phyloP scores from a whole-genome alignment of 352 stramenopile species.

The Phytopythium chamaehyphon region DNA sequence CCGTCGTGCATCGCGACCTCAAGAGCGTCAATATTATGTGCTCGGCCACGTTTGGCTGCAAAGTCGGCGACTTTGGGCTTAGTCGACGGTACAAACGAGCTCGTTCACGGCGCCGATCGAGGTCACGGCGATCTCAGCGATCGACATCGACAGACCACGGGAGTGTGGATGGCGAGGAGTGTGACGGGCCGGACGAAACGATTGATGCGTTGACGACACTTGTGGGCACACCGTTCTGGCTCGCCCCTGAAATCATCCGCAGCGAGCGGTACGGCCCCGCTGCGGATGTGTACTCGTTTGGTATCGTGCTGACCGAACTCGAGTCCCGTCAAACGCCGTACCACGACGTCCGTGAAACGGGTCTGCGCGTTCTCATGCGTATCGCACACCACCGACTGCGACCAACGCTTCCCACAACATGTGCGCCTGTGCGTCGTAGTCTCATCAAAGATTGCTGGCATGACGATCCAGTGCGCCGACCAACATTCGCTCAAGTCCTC shows the following conservation, averaged over 20 bases:
- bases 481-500: constrained; percentile 77
- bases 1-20: constrained; percentile 82
- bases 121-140: neutral
- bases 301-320: constrained; percentile 85
- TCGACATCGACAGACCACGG: neutral
- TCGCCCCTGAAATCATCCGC: constrained; percentile 85
- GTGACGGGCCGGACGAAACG: constrained; percentile 8
- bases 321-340: constrained; percentile 83
- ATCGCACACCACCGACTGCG: constrained; percentile 71
- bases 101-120: neutral
- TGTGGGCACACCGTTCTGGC: constrained; percentile 84
- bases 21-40: constrained; percentile 90
- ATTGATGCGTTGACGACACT: constrained; percentile 82
- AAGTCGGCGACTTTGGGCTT: constrained; percentile 86
- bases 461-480: constrained; percentile 43
- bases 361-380: constrained; percentile 76
- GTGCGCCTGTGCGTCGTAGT: constrained; percentile 45
- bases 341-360: constrained; percentile 65
- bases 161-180: neutral
- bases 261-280: constrained; percentile 77
- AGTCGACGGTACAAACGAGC: constrained; percentile 67
- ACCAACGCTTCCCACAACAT: constrained; percentile 61
- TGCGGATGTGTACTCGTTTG: constrained; percentile 88
- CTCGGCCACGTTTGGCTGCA: constrained; percentile 85
- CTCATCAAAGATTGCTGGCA: constrained; percentile 77